Percentiles rank a stretch among this genome's conserved stretches.
Conservation (phyloP, 164 flowering plant species). For the Aristolochia contorta region DNA sequence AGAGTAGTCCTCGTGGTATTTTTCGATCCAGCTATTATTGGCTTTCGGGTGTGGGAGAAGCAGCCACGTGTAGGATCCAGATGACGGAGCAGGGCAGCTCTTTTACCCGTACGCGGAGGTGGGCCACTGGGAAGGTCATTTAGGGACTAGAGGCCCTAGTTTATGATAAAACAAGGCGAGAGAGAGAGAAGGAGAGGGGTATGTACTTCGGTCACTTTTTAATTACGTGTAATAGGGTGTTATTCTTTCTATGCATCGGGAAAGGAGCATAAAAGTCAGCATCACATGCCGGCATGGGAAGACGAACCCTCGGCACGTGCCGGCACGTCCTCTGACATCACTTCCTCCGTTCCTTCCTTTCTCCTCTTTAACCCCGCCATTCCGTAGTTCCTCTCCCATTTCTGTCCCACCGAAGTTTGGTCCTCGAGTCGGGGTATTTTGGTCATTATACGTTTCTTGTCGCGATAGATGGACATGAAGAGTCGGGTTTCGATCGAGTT, state of each 20-base stretch:
- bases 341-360: constrained; percentile 1
- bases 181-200: too few species aligned
- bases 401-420: not conserved
- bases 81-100: too few species aligned
- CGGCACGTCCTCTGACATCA: constrained; percentile 9
- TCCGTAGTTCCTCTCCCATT: not conserved
- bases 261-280: constrained; percentile 10
- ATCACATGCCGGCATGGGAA: constrained; percentile 1
- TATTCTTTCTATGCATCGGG: not conserved
- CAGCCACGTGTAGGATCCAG: too few species aligned
- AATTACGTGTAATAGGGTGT: not conserved
- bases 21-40: too few species aligned
- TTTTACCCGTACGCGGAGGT: too few species aligned
- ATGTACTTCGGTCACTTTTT: too few species aligned
- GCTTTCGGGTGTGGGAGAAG: too few species aligned
- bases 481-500: not conserved
- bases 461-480: too few species aligned
- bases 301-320: constrained; percentile 7
- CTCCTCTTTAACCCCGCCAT: not conserved
- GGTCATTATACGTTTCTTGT: not conserved
- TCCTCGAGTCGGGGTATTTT: not conserved
- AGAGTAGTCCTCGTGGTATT: too few species aligned
- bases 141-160: too few species aligned
- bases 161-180: too few species aligned
- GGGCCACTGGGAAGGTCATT: not conserved